Base-by-base conservation (phyloP, 768 basidiomycete genomes). In the Macrocybe gigantea region DNA sequence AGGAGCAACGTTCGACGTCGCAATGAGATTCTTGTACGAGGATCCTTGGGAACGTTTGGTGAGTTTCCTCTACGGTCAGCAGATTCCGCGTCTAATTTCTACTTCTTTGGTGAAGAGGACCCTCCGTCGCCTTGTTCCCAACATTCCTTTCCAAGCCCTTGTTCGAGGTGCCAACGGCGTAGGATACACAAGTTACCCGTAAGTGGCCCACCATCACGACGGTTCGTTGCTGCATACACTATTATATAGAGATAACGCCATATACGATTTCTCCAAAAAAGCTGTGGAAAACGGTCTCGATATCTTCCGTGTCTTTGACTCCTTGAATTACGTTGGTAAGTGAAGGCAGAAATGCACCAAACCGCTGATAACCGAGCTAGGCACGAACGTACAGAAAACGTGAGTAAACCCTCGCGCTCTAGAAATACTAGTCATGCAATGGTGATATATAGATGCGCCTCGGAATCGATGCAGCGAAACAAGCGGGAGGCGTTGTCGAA, bases 211-310 rank as follows among this genome's bases (percentile, higher is more conserved):
- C 15, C 1, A 5, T 38, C 29, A 22, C 15, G 39, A 14, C 33
- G n/a, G 15, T 15, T 7, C 13, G 1, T 31, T 6, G 29, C 36
- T 30, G 40, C 48, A 36, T 39, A 54, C 52, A 64, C 51, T 40
- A 14, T 15, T 22, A 45, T 14, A 41, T 53, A 92, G 89, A 30
- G 94, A 98, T 66, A 99, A 99, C 59, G 95, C 91, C 49, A 97
- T 99, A 67, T 99, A 99, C 69, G 96, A 96, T 67, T 99, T 99
- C 74, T 96, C 91, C 52, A 95, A 94, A 75, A 95, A 95, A 66
- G 96, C 96, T 15, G 95, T 99, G n/a, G 93, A 98, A 70, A 96
- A 97, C 58, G 96, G 96, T 62, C 80, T 98, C 42, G 96, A 99
- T 69, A 99, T 99, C 64, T 99, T 99, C 89, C 82, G 96, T 61